These are phyloP conservation scores for Massariosphaeria phaeospora DNA, from an alignment of 495 filamentous ascomycete genomes.

Conservation along the genomic window DNA sequence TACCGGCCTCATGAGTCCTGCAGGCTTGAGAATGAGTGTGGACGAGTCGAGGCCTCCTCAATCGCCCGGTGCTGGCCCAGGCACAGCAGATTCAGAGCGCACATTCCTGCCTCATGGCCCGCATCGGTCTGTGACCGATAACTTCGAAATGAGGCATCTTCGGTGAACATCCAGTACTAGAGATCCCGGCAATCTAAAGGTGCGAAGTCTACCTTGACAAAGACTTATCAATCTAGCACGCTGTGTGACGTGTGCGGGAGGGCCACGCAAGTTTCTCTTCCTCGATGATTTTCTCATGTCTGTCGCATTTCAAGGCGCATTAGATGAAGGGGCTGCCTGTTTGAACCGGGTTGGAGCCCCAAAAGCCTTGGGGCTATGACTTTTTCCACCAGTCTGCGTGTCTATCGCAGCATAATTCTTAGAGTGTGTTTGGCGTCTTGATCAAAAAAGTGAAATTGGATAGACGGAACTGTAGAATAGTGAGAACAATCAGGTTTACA, in stretches of 20 bases:
- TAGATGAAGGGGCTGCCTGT: background rate
- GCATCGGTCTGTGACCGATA: conserved; percentile 32
- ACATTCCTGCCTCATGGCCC: conserved; percentile 13
- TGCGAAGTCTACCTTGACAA: too few species aligned
- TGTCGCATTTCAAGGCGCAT: conserved; percentile 9
- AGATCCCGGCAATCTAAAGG: too few species aligned
- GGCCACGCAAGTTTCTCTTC: too few species aligned
- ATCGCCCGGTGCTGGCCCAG: conserved; percentile 18
- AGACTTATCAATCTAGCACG: too few species aligned
- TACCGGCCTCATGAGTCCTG: conserved; percentile 33
- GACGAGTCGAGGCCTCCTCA: conserved; percentile 15
- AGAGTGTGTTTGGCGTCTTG: background rate
- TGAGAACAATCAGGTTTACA: too few species aligned
- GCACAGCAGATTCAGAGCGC: background rate
- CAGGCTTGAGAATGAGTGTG: conserved; percentile 30
- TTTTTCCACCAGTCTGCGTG: background rate
- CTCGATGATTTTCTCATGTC: conserved; percentile 9
- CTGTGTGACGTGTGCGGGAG: too few species aligned
- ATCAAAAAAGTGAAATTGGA: background rate
- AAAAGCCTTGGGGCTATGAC: conserved; percentile 13
- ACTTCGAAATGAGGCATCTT: conserved; percentile 37
- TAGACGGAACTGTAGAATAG: too few species aligned
- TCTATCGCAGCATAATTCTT: conserved; percentile 1
- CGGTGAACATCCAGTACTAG: conserved; percentile 9
- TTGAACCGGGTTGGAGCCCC: conserved; percentile 4